These are phyloP conservation scores for Aspergillus candidus DNA, from an alignment of 2,329 filamentous ascomycete genomes.

Conservation along the genomic window DNA sequence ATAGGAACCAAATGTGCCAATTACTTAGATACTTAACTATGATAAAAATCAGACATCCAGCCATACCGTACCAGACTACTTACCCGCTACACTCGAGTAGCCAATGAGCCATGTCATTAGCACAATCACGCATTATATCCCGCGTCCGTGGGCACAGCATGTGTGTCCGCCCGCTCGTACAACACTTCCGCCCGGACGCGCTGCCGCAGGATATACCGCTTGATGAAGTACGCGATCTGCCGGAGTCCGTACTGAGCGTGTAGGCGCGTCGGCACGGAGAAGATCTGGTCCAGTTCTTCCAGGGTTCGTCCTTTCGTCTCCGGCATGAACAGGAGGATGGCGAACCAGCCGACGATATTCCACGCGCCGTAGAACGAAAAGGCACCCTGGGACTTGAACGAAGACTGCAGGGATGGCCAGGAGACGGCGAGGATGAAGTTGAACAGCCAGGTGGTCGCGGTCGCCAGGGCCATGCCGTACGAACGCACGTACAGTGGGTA, in stretches of 20 bases:
- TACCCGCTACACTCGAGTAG: too few species aligned
- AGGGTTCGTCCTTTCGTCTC: constrained; percentile 40
- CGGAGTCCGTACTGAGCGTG: constrained; percentile 37
- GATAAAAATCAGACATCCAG: too few species aligned
- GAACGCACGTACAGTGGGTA: constrained; percentile 59
- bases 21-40: too few species aligned
- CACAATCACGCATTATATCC: constrained; percentile 15
- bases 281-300: constrained; percentile 49
- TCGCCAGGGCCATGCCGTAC: constrained; percentile 56
- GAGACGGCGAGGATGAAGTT: constrained; percentile 50
- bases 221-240: constrained; percentile 33
- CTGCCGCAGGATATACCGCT: constrained; percentile 30
- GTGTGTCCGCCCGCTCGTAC: constrained; percentile 30
- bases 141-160: constrained; percentile 14
- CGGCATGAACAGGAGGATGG: constrained; percentile 38
- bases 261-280: constrained; percentile 45
- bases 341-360: constrained; percentile 43
- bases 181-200: constrained; percentile 37
- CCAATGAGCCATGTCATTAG: constrained; percentile 9
- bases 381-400: constrained; percentile 47
- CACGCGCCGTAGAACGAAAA: constrained; percentile 47
- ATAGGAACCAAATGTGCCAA: too few species aligned
- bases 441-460: constrained; percentile 58
- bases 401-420: constrained; percentile 46
- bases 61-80: too few species aligned